phyloP scores from a whole-genome alignment of 2,329 filamentous ascomycete species.

The Cladosporium sp. region DNA sequence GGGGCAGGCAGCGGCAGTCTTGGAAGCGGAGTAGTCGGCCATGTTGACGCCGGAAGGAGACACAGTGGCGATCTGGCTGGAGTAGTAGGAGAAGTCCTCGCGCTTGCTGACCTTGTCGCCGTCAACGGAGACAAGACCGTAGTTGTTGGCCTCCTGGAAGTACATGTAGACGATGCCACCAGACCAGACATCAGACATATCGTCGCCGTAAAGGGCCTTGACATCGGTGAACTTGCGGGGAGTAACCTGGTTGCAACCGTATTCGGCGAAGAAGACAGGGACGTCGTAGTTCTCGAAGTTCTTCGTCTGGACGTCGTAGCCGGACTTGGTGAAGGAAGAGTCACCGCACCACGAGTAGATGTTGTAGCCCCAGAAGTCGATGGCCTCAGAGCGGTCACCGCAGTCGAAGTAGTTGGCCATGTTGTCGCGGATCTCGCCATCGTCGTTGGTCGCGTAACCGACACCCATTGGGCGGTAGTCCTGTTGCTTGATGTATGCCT shows the following conservation, averaged over 20 bases:
- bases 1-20: constrained; percentile 73
- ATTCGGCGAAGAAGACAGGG: constrained; percentile 97
- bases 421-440: constrained; percentile 75
- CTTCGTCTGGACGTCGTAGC: constrained; percentile 77
- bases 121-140: constrained; percentile 69
- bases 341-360: constrained; percentile 99
- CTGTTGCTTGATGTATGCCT: constrained; percentile 84
- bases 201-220: constrained; percentile 69
- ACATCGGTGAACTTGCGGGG: constrained; percentile 86
- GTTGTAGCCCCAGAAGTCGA: constrained; percentile 99
- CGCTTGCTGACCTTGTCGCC: constrained; percentile 64
- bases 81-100: constrained; percentile 72
- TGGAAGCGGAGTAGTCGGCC: constrained; percentile 70
- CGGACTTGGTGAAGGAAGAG: constrained; percentile 73
- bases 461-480: constrained; percentile 79
- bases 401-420: constrained; percentile 96
- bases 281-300: constrained; percentile 90
- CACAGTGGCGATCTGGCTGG: constrained; percentile 67
- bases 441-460: constrained; percentile 95
- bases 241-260: constrained; percentile 80
- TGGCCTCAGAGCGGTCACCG: constrained; percentile 63
- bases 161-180: constrained; percentile 99
- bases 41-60: constrained; percentile 66
- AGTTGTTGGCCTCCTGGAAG: constrained; percentile 88
- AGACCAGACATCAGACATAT: constrained; percentile 87